These are phyloP conservation scores for Anastatica hierochuntica DNA, from an alignment of 345 rosid genomes.

Conservation along the genomic window DNA sequence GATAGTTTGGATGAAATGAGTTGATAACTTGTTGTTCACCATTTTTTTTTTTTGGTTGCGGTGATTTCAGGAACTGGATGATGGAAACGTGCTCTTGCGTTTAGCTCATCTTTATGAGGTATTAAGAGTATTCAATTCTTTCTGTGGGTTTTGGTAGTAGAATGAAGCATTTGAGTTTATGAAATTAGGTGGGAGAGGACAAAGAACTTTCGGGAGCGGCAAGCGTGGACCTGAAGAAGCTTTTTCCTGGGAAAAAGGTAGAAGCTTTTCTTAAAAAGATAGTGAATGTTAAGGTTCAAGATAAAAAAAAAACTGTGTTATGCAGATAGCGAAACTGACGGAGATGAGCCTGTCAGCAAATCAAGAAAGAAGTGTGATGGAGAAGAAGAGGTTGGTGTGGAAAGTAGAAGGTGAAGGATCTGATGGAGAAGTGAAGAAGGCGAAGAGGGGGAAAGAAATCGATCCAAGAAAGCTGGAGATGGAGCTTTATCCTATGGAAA, in stretches of 20 bases:
- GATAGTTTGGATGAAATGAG: neutral
- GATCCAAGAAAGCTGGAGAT: constrained; percentile 53
- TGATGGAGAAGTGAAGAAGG: constrained; percentile 28
- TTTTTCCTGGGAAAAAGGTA: constrained; percentile 56
- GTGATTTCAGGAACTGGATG: constrained; percentile 59
- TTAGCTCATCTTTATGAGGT: constrained; percentile 91
- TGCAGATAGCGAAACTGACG: constrained; percentile 50
- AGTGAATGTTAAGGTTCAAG: neutral
- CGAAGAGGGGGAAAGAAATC: constrained; percentile 51
- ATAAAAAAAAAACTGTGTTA: neutral
- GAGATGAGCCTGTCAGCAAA: constrained; percentile 83
- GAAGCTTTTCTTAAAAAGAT: neutral
- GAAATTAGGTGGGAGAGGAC: constrained; percentile 61
- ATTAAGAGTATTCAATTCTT: neutral
- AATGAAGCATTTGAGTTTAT: constrained; percentile 15
- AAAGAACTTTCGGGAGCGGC: constrained; percentile 57
- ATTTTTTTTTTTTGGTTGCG: neutral
- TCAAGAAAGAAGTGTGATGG: constrained; percentile 74
- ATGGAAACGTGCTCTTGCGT: constrained; percentile 69
- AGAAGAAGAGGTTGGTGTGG: constrained; percentile 72
- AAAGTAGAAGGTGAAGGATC: constrained; percentile 42
- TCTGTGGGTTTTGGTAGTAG: constrained; percentile 6
- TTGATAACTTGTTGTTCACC: constrained; percentile 10
- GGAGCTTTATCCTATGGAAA: constrained; percentile 86
- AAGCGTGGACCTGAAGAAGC: constrained; percentile 52